phyloP scores from a whole-genome alignment of 345 rosid species.

The Mallotus nudiflorus region DNA sequence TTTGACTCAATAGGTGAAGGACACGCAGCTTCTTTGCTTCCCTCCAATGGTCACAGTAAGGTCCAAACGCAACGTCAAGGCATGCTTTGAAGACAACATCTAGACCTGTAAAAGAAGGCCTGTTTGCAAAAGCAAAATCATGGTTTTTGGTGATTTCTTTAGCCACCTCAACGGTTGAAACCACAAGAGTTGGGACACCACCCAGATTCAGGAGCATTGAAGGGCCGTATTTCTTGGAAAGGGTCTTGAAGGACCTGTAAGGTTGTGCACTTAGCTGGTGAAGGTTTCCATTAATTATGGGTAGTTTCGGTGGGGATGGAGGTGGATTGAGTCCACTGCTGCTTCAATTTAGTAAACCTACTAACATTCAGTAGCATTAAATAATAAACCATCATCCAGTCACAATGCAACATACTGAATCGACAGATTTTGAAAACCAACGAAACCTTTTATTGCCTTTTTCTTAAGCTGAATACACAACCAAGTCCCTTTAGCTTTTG shows the following conservation, averaged over 20 bases:
- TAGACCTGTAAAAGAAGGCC: conserved; percentile 22
- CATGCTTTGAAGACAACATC: conserved; percentile 9
- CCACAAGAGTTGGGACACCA: conserved; percentile 18
- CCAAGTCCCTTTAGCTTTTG: too few species aligned
- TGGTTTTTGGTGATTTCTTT: conserved; percentile 18
- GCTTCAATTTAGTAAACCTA: too few species aligned
- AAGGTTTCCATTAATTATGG: conserved; percentile 30
- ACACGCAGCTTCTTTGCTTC: conserved; percentile 23
- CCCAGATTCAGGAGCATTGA: conserved; percentile 22
- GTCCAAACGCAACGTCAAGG: conserved; percentile 16
- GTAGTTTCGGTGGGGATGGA: conserved; percentile 30
- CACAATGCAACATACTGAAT: too few species aligned
- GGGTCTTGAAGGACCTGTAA: conserved; percentile 11
- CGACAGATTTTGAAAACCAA: too few species aligned
- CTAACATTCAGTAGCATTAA: too few species aligned
- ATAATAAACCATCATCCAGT: too few species aligned
- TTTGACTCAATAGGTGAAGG: conserved; percentile 26
- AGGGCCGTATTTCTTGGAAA: conserved; percentile 28
- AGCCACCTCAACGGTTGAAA: conserved; percentile 26
- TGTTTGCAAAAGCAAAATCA: conserved; percentile 18
- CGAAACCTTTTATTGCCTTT: too few species aligned
- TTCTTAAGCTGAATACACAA: too few species aligned
- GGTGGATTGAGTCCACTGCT: conserved; percentile 10
- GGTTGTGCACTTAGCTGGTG: conserved; percentile 22
- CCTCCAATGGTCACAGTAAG: conserved; percentile 29